A percentile compares a stretch with the other conserved stretches of the same genome.
These are phyloP conservation scores for Cardamine resedifolia DNA, from an alignment of 345 rosid genomes.

Conservation along the genomic window DNA sequence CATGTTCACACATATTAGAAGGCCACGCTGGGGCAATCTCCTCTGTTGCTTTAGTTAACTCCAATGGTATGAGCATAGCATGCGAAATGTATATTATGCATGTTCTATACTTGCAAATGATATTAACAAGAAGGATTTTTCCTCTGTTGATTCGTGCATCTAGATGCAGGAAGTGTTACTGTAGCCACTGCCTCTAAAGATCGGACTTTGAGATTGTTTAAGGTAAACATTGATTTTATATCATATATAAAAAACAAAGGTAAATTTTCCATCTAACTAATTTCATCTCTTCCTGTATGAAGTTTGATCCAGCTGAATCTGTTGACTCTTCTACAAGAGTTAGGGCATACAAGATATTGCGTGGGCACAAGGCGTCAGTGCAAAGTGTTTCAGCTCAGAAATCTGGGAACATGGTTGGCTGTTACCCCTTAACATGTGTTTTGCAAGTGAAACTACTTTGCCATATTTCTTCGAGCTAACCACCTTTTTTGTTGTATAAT, in stretches of 20 bases:
- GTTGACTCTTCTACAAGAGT: constrained; percentile 47
- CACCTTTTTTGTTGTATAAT: constrained; percentile 8
- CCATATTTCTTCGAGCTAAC: constrained; percentile 4
- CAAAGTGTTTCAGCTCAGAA: constrained; percentile 70
- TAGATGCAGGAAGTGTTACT: constrained; percentile 51
- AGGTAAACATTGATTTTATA: constrained; percentile 54
- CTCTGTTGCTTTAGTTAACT: constrained; percentile 60
- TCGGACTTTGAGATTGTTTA: constrained; percentile 83
- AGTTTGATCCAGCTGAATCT: constrained; percentile 55
- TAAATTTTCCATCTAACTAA: constrained; percentile 9
- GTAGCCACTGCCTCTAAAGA: constrained; percentile 95
- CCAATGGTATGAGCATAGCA: constrained; percentile 48
- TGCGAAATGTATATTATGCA: background rate
- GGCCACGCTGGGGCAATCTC: constrained; percentile 77
- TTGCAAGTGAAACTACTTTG: background rate
- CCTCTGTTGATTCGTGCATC: constrained; percentile 13
- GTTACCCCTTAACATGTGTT: constrained; percentile 7
- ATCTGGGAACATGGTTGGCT: constrained; percentile 69
- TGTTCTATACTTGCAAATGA: background rate
- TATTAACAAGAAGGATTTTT: background rate
- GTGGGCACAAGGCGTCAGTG: constrained; percentile 87
- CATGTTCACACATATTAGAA: constrained; percentile 74
- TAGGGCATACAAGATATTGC: constrained; percentile 71
- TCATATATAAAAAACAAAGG: background rate
- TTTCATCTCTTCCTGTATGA: constrained; percentile 31